Evolutionary conservation across 202 grass and related monocot species (phyloP).

Genomic region (Panicum virgatum): DNA sequence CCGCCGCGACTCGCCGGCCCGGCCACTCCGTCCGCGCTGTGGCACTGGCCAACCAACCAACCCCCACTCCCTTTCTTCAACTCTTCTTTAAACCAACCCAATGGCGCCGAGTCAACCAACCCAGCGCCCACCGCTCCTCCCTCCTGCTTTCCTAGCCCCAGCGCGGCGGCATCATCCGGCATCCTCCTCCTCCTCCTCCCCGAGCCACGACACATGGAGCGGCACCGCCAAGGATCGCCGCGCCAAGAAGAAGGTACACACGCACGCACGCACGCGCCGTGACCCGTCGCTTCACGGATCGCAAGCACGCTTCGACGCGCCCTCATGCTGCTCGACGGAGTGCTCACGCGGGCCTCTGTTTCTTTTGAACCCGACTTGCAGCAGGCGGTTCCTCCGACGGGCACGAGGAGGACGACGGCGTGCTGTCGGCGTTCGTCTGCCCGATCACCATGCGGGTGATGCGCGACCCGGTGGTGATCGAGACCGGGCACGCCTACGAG

Average conservation of each 20-base stretch:
- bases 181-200: not conserved
- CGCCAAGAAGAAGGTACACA: constrained; percentile 6
- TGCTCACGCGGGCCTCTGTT: not conserved
- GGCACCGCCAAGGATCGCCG: constrained; percentile 6
- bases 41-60: not conserved
- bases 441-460: constrained; percentile 65
- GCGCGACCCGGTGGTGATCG: constrained; percentile 64
- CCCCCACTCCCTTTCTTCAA: not conserved
- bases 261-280: not conserved
- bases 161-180: not conserved
- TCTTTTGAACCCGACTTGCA: not conserved
- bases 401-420: not conserved
- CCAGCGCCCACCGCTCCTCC: not conserved
- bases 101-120: constrained; percentile 31
- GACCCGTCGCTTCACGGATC: not conserved
- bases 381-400: constrained; percentile 6
- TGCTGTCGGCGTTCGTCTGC: constrained; percentile 65
- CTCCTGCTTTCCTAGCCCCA: not conserved
- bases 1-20: not conserved
- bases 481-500: constrained; percentile 68
- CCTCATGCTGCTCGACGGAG: not conserved
- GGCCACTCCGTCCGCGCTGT: not conserved
- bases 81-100: constrained; percentile 11
- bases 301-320: not conserved
- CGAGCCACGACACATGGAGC: not conserved